These are phyloP conservation scores for Lotus japonicus DNA, from an alignment of 306 rosid species.

Conservation along the genomic window DNA sequence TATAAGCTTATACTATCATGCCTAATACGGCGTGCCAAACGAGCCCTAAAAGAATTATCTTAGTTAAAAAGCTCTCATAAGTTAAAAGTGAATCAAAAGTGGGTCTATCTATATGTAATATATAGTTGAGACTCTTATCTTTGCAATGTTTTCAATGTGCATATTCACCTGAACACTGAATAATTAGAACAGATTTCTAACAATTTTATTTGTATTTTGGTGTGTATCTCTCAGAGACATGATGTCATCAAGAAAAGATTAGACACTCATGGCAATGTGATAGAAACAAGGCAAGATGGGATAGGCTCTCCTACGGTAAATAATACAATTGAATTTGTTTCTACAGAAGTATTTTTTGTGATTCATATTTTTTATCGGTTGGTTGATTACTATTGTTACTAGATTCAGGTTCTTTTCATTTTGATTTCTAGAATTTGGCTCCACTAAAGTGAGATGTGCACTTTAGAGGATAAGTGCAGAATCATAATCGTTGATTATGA, in stretches of 20 bases:
- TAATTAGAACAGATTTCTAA: not conserved
- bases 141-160: not conserved
- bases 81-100: no score
- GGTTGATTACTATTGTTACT: not conserved
- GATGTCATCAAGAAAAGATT: conserved; percentile 88
- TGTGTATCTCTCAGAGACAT: conserved; percentile 58
- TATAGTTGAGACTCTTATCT: not conserved
- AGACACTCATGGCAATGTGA: conserved; percentile 82
- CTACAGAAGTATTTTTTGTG: not conserved
- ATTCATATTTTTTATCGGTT: not conserved
- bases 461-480: no score
- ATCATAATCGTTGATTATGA: no score
- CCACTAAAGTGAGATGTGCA: no score
- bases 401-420: not conserved
- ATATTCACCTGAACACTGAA: not conserved
- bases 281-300: conserved; percentile 82
- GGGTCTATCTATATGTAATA: no score
- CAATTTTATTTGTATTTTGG: not conserved
- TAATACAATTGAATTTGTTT: not conserved
- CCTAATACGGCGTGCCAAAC: no score
- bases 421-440: not conserved
- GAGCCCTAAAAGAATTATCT: no score
- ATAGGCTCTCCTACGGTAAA: conserved; percentile 89
- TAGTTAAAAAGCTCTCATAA: no score
- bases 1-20: no score